phyloP scores from a whole-genome alignment of 1,139 yeast genomes.

The Zhuliangozyma parablackwelliae region DNA sequence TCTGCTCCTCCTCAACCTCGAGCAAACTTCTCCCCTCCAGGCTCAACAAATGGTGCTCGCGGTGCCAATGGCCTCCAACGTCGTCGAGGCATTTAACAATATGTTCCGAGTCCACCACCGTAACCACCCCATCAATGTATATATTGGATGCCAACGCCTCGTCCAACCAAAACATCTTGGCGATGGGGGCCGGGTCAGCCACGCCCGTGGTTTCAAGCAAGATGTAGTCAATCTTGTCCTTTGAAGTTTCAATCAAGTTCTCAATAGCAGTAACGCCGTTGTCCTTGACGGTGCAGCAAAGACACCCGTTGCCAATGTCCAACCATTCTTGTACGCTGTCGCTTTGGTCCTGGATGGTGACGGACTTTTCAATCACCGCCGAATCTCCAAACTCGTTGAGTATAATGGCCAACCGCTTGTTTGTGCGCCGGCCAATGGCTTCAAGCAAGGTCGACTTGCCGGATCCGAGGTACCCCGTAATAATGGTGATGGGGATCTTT shows the following conservation, averaged over 20 bases:
- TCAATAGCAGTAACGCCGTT: constrained; percentile 94
- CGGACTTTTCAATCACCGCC: constrained; percentile 80
- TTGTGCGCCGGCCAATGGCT: constrained; percentile 63
- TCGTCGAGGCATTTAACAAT: constrained; percentile 68
- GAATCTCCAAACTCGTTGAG: constrained; percentile 90
- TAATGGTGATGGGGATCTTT: constrained; percentile 84
- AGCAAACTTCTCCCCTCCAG: constrained; percentile 15
- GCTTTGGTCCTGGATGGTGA: constrained; percentile 65
- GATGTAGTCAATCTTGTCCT: constrained; percentile 79
- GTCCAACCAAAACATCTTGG: constrained; percentile 96
- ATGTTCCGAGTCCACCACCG: constrained; percentile 79
- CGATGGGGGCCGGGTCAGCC: constrained; percentile 98
- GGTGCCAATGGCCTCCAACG: constrained; percentile 56
- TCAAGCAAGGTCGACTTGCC: constrained; percentile 89
- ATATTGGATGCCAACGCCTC: constrained; percentile 80
- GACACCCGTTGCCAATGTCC: constrained; percentile 92
- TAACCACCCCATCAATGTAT: constrained; percentile 89
- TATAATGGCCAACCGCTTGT: constrained; percentile 78
- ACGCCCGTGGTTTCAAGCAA: constrained; percentile 91
- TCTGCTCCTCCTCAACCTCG: constrained; percentile 26
- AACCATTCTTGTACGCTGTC: constrained; percentile 84
- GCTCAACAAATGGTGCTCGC: constrained; percentile 25
- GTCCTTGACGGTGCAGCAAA: constrained; percentile 94
- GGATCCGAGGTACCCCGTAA: constrained; percentile 92
- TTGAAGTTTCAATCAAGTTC: constrained; percentile 68